Percentiles rank a stretch among this genome's conserved stretches.
phyloP scores from a whole-genome alignment of 495 filamentous ascomycete species.

The Neurospora sp. region DNA sequence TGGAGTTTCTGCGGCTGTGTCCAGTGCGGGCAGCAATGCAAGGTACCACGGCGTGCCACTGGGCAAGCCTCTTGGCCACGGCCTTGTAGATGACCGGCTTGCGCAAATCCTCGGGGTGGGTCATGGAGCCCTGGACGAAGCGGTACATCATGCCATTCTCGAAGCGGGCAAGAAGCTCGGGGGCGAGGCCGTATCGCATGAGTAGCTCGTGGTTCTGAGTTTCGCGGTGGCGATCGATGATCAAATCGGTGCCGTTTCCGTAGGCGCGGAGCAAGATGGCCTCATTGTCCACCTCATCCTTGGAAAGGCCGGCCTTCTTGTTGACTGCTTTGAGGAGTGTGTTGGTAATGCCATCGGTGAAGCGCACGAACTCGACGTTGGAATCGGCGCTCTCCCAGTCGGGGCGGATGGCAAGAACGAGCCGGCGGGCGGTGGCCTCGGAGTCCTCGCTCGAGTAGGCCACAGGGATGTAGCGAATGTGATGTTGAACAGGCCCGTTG shows the following conservation, averaged over 20 bases:
- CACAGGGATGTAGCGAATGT: conserved; percentile 53
- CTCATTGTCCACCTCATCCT: conserved; percentile 72
- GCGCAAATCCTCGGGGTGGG: conserved; percentile 68
- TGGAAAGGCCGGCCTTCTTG: conserved; percentile 60
- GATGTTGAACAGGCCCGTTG: conserved; percentile 8
- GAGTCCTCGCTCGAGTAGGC: conserved; percentile 68
- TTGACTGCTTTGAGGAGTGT: conserved; percentile 87
- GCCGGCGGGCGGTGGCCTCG: conserved; percentile 61
- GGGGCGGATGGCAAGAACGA: conserved; percentile 71
- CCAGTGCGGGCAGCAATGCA: conserved; percentile 33
- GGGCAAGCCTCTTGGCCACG: conserved; percentile 69
- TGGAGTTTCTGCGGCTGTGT: conserved; percentile 25
- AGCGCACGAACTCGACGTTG: conserved; percentile 77
- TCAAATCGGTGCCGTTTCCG: conserved; percentile 83
- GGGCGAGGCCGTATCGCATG: conserved; percentile 70
- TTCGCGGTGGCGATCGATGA: conserved; percentile 94
- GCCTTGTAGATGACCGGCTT: conserved; percentile 63
- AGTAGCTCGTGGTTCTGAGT: conserved; percentile 56
- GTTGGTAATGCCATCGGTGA: conserved; percentile 98
- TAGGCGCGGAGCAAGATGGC: conserved; percentile 90
- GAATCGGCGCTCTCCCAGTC: conserved; percentile 69
- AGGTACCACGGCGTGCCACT: conserved; percentile 87
- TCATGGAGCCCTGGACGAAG: conserved; percentile 72
- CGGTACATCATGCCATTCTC: conserved; percentile 92
- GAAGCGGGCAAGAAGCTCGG: conserved; percentile 82